Percentiles rank a stretch among this genome's conserved stretches.
phyloP scores from a whole-genome alignment of 306 rosid genomes.

The Cyclanthera cordifolia region DNA sequence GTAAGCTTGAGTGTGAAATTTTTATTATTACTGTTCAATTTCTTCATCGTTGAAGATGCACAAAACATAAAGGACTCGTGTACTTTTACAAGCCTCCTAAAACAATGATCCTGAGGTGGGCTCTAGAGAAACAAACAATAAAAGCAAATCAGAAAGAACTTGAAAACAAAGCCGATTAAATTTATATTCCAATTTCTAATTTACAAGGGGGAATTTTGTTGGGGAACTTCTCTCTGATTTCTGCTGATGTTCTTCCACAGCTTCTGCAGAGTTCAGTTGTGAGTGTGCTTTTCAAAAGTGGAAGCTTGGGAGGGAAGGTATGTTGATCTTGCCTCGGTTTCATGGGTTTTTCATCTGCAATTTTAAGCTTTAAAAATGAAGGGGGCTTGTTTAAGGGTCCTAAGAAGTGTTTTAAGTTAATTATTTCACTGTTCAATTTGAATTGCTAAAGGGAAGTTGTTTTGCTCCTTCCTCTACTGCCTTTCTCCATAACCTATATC shows the following conservation, averaged over 20 bases:
- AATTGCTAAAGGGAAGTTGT: constrained; percentile 44
- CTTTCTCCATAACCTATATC: constrained; percentile 81
- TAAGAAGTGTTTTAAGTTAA: constrained; percentile 9
- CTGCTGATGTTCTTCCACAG: constrained; percentile 29
- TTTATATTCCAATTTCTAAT: constrained; percentile 27
- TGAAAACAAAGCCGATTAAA: neutral
- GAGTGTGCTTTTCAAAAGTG: neutral
- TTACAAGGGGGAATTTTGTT: constrained; percentile 23
- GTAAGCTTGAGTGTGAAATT: neutral
- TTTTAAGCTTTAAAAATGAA: constrained; percentile 2
- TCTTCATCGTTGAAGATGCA: neutral
- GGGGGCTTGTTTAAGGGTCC: constrained; percentile 16
- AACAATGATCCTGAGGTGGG: neutral
- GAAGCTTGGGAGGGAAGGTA: neutral
- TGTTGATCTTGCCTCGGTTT: neutral
- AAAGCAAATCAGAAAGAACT: neutral
- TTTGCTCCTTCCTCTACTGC: constrained; percentile 61
- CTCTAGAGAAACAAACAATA: neutral
- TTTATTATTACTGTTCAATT: neutral
- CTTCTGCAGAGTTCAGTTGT: constrained; percentile 30
- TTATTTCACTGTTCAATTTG: constrained; percentile 14
- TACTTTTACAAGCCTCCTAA: constrained; percentile 7
- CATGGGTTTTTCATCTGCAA: neutral
- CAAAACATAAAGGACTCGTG: neutral
- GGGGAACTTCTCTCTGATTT: constrained; percentile 22